Evolutionary conservation across 2,329 filamentous ascomycete genomes (phyloP).

Genomic region (Xylariaceae sp.): DNA sequence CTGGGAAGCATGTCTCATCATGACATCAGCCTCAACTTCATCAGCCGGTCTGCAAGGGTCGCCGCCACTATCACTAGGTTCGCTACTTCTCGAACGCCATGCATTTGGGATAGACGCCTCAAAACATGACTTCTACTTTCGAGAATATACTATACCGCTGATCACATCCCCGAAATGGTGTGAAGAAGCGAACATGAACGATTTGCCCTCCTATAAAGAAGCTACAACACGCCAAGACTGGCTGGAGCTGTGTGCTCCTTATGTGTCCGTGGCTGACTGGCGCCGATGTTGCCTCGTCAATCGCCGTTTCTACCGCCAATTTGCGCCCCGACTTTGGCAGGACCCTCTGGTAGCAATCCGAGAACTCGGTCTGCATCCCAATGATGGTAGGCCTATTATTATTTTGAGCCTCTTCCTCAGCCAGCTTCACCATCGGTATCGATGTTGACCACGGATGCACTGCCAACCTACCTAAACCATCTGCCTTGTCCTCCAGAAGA

Average conservation of each 20-base stretch:
- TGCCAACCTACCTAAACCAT: background rate
- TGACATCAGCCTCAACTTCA: too few species aligned
- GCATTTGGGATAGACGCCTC: too few species aligned
- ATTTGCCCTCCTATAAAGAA: constrained; percentile 50
- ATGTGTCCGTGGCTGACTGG: constrained; percentile 38
- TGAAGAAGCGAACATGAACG: constrained; percentile 21
- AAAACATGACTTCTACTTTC: too few species aligned
- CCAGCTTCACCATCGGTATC: too few species aligned
- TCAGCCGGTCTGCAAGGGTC: too few species aligned
- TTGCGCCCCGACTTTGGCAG: constrained; percentile 50
- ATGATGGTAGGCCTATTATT: constrained; percentile 35
- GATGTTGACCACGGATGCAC: too few species aligned
- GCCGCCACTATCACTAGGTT: too few species aligned
- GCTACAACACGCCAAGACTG: constrained; percentile 44
- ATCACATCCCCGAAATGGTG: too few species aligned
- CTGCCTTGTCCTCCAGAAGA: too few species aligned
- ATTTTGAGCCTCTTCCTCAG: background rate
- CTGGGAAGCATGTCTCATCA: too few species aligned
- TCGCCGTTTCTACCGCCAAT: constrained; percentile 41
- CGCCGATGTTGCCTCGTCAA: constrained; percentile 45
- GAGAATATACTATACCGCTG: too few species aligned
- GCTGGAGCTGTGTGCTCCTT: constrained; percentile 43
- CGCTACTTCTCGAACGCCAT: too few species aligned
- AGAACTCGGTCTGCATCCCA: constrained; percentile 36
- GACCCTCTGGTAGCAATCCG: constrained; percentile 40